Evolutionary conservation across 768 basidiomycete species (phyloP).

Genomic region (Leccinum aurantiacum): DNA sequence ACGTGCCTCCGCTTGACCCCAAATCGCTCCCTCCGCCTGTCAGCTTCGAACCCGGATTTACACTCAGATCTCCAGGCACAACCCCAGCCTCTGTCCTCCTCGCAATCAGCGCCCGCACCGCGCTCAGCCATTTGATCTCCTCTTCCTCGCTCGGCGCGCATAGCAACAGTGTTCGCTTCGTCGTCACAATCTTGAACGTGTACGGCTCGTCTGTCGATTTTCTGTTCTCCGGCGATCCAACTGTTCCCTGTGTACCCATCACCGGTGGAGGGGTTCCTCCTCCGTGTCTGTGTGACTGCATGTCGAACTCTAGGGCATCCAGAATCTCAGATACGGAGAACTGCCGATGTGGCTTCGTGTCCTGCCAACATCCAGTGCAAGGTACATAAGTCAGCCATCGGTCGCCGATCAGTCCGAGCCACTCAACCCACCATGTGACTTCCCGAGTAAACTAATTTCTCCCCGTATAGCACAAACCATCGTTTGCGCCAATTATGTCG

Average conservation of each 20-base stretch:
- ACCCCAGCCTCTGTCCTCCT: conserved; percentile 56
- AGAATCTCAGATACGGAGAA: conserved; percentile 84
- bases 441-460: conserved; percentile 82
- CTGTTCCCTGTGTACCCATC: conserved; percentile 35
- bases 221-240: conserved; percentile 37
- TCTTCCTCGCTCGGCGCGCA: conserved; percentile 97
- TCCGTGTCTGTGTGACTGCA: conserved; percentile 53
- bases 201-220: conserved; percentile 49
- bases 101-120: conserved; percentile 87
- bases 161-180: conserved; percentile 83
- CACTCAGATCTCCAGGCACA: conserved; percentile 46
- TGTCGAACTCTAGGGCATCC: conserved; percentile 88
- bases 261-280: conserved; percentile 33
- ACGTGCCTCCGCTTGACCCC: conserved; percentile 25
- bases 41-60: conserved; percentile 15
- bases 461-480: conserved; percentile 93
- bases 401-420: conserved; percentile 12
- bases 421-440: conserved; percentile 86
- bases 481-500: conserved; percentile 94
- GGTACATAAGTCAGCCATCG: conserved; percentile 9
- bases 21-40: conserved; percentile 13
- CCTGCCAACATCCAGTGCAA: conserved; percentile 48
- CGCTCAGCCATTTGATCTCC: conserved; percentile 97
- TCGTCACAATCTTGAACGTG: conserved; percentile 96
- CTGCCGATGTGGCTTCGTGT: conserved; percentile 83